Evolutionary conservation across 2,329 filamentous ascomycete species (phyloP).

Genomic region (Penicillium sp.): DNA sequence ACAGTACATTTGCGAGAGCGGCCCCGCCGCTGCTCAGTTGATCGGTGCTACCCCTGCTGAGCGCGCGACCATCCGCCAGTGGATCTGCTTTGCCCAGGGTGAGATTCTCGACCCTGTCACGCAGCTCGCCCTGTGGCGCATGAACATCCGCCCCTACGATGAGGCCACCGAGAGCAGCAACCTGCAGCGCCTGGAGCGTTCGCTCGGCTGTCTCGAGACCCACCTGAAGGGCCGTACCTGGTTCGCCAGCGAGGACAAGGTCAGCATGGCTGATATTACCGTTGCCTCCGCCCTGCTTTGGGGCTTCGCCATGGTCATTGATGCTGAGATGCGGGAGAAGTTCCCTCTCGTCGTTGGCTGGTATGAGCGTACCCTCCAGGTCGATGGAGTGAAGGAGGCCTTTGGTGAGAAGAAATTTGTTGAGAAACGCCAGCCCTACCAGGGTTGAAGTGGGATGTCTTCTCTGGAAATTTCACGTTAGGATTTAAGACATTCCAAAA

Average conservation of each 20-base stretch:
- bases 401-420: conserved; percentile 34
- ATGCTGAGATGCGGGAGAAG: conserved; percentile 33
- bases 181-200: conserved; percentile 27
- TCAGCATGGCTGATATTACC: conserved; percentile 36
- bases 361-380: conserved; percentile 31
- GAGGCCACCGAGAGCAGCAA: conserved; percentile 24
- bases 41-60: conserved; percentile 49
- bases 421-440: conserved; percentile 27
- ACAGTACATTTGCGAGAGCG: conserved; percentile 52
- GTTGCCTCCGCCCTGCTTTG: conserved; percentile 32
- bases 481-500: neutral
- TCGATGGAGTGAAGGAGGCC: conserved; percentile 33
- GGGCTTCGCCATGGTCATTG: conserved; percentile 32
- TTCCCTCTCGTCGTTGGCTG: conserved; percentile 29
- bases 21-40: conserved; percentile 51
- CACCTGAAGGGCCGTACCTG: conserved; percentile 28
- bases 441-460: neutral
- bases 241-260: conserved; percentile 26
- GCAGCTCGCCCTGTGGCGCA: conserved; percentile 25
- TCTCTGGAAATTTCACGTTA: neutral
- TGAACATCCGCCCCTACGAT: conserved; percentile 27
- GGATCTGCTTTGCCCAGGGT: conserved; percentile 50
- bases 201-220: conserved; percentile 26
- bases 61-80: conserved; percentile 51
- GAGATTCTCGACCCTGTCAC: conserved; percentile 28